These are phyloP conservation scores for Anastatica hierochuntica DNA, from an alignment of 345 rosid species.

Conservation along the genomic window DNA sequence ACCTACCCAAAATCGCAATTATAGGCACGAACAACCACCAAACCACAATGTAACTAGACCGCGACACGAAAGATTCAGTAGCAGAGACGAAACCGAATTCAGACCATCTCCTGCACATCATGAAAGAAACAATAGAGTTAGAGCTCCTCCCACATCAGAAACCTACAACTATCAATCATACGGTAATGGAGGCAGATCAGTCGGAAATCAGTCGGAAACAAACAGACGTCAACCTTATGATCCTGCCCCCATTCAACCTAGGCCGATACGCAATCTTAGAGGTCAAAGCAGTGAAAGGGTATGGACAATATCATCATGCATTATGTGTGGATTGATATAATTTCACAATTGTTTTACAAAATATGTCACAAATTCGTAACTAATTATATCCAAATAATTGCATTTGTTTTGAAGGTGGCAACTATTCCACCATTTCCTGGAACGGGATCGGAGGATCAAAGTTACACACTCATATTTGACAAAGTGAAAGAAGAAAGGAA, in stretches of 20 bases:
- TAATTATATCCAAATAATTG: not conserved
- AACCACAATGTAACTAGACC: constrained; percentile 1
- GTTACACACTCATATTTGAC: constrained; percentile 24
- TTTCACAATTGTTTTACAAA: not conserved
- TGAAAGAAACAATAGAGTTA: constrained; percentile 13
- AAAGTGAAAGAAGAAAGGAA: constrained; percentile 18
- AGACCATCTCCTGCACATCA: constrained; percentile 45
- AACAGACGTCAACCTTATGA: not conserved
- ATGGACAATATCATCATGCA: not conserved
- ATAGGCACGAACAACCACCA: constrained; percentile 14
- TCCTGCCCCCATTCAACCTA: constrained; percentile 3
- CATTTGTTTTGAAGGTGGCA: constrained; percentile 3
- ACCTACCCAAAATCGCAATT: constrained; percentile 3
- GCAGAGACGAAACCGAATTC: constrained; percentile 43
- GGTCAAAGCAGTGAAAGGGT: constrained; percentile 18
- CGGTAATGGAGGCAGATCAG: not conserved
- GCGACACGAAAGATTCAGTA: not conserved
- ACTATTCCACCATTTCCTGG: constrained; percentile 22
- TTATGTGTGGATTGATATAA: too few relatives aligned
- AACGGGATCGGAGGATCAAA: constrained; percentile 14
- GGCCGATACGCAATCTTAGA: constrained; percentile 16
- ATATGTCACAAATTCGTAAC: not conserved
- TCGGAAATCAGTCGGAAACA: constrained; percentile 1
- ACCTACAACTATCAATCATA: constrained; percentile 7
- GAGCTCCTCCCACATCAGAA: constrained; percentile 5